These are phyloP conservation scores for Zizania palustris DNA, from an alignment of 202 grass and related monocot genomes.

Conservation along the genomic window DNA sequence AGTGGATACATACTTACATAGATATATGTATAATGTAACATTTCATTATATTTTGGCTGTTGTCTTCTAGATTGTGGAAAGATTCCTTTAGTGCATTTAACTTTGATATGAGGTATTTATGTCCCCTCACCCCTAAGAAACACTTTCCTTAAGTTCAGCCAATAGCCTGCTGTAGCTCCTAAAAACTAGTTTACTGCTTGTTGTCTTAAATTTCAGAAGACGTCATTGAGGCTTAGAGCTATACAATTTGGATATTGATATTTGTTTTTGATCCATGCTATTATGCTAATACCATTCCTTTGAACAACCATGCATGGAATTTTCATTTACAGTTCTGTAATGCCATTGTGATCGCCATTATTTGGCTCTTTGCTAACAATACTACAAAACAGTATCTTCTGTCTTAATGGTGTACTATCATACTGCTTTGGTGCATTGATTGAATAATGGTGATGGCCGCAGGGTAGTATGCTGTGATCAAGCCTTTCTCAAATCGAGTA, in stretches of 20 bases:
- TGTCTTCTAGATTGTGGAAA: not conserved
- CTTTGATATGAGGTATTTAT: too few relatives aligned
- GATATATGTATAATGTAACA: not conserved
- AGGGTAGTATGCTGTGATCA: conserved; percentile 52
- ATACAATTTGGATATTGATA: conserved; percentile 23
- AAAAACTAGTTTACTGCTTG: conserved; percentile 9
- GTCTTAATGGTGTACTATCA: conserved; percentile 21
- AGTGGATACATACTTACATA: not conserved
- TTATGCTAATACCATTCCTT: not conserved
- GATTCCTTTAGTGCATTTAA: too few relatives aligned
- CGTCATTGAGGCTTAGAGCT: conserved; percentile 3
- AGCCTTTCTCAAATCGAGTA: conserved; percentile 49
- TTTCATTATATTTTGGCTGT: not conserved
- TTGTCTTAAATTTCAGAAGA: not conserved
- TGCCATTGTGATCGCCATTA: conserved; percentile 3
- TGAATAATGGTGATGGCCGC: conserved; percentile 60
- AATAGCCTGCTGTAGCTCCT: not conserved
- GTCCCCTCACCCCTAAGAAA: too few relatives aligned
- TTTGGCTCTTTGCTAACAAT: conserved; percentile 33
- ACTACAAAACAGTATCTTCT: conserved; percentile 12
- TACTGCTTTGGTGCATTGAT: conserved; percentile 44
- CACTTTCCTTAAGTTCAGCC: not conserved
- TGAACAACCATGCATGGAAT: not conserved
- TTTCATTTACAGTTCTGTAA: not conserved
- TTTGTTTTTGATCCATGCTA: conserved; percentile 5